Base-by-base conservation (phyloP, 1,139 yeast species). In the Kluyveromyces sp. region DNA sequence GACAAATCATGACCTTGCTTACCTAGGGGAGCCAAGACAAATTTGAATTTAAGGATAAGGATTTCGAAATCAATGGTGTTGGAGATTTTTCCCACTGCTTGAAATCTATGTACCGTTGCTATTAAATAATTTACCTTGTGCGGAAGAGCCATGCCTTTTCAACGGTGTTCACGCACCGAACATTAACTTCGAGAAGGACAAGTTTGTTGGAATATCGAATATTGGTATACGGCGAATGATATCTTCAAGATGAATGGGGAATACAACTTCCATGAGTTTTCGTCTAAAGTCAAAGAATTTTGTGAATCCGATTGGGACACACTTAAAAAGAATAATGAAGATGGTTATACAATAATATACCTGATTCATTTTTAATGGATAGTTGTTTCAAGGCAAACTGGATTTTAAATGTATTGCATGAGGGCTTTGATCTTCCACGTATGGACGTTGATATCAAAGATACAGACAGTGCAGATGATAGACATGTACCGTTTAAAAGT, bases 161-260 rank as follows among this genome's bases (percentile, higher is more conserved):
- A 83, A 84, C 61, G 95, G 94, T 33, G 82, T 83, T 10, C 92
- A 83, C 65, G 88, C 84, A 0, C 95, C 95, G 8, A 71, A 70
- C 40, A 74, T 85, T 49, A 81, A 84, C 60, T 85, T 83, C 56
- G 72, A 74, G n/a, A 71, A 71, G 45, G 92, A 84, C 57, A 80
- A 76, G 55, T 84, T 85, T 64, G 78, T 85, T 35, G 95, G 95
- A 0, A 78, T 83, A 25, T 82, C 90, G 1, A 85, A 58, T 85
- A 83, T 64, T 84, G 92, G 92, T 85, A 85, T 58, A 83, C 92
- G 1, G 89, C 92, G 3, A 83, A 84, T 59, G 94, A 85, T 57
- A 78, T 85, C 4, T 84, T 84, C 59, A 78, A 81, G 46, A 74
- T 85, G 65, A 89, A 89, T 7, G 92, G 92, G 5, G 84, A 79